These are phyloP conservation scores for Fusarium gaditjirri DNA, from an alignment of 2,329 filamentous ascomycete genomes.

Conservation along the genomic window DNA sequence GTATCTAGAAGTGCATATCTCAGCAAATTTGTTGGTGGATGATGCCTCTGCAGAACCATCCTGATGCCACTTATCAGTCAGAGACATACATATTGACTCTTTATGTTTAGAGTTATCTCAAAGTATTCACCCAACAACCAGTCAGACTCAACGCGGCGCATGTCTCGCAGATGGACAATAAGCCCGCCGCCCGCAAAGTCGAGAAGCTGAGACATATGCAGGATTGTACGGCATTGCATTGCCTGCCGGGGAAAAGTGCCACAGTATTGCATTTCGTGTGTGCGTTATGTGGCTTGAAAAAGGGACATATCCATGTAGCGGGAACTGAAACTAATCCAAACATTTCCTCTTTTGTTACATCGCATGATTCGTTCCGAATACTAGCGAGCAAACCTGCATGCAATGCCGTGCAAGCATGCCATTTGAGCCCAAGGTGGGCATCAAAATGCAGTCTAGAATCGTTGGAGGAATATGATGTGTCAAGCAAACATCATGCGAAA, in stretches of 20 bases:
- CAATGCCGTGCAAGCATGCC: conserved; percentile 3
- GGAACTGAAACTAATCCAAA: conserved; percentile 1
- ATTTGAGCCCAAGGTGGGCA: background rate
- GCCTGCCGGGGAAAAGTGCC: background rate
- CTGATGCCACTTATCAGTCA: background rate
- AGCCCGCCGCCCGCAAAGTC: background rate
- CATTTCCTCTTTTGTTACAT: background rate
- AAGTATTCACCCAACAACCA: background rate
- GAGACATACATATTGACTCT: conserved; percentile 5
- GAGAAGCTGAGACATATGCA: background rate
- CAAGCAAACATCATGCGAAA: conserved; percentile 9
- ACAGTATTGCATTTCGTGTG: background rate
- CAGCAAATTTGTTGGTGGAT: conserved; percentile 13
- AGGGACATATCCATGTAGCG: conserved; percentile 13
- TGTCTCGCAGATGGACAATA: conserved; percentile 15
- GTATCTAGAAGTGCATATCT: background rate
- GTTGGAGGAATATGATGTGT: conserved; percentile 15
- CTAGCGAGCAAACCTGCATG: conserved; percentile 21
- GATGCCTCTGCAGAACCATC: background rate
- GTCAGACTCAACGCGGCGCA: conserved; percentile 3
- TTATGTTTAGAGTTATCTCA: background rate
- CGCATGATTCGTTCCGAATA: background rate
- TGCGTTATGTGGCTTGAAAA: conserved; percentile 4
- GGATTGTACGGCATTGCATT: background rate
- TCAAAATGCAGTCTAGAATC: background rate